phyloP scores from a whole-genome alignment of 2,329 filamentous ascomycete genomes.

The Xylariaceae sp. region DNA sequence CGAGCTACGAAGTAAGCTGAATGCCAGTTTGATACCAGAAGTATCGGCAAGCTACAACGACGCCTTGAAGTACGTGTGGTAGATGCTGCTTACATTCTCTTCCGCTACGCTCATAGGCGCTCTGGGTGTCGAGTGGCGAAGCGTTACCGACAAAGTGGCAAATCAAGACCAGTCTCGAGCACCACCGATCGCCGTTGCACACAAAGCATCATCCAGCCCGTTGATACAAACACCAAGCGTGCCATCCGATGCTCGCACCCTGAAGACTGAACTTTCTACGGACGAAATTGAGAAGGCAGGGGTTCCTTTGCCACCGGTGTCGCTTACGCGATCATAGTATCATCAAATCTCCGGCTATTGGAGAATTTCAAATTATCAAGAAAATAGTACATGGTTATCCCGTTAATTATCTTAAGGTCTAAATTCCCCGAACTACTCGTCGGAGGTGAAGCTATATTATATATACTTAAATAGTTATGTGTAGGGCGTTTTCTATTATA shows the following conservation, averaged over 20 bases:
- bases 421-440: background rate
- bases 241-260: too few relatives aligned
- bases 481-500: background rate
- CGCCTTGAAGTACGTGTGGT: constrained; percentile 5
- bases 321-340: too few relatives aligned
- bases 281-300: too few relatives aligned
- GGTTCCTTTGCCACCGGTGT: too few relatives aligned
- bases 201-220: too few relatives aligned
- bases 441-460: background rate
- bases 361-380: too few relatives aligned
- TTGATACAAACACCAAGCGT: too few relatives aligned
- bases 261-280: too few relatives aligned
- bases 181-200: too few relatives aligned
- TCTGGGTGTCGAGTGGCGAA: constrained; percentile 5
- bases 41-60: constrained; percentile 3
- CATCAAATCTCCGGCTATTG: too few relatives aligned
- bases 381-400: background rate
- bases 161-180: constrained; percentile 5
- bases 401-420: background rate
- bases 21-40: background rate
- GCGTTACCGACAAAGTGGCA: constrained; percentile 5
- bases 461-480: background rate
- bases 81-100: constrained; percentile 1
- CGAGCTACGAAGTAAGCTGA: background rate
- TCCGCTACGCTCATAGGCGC: background rate